Evolutionary conservation across 129 eudicot genomes (phyloP).

Genomic region (Centaurea solstitialis): DNA sequence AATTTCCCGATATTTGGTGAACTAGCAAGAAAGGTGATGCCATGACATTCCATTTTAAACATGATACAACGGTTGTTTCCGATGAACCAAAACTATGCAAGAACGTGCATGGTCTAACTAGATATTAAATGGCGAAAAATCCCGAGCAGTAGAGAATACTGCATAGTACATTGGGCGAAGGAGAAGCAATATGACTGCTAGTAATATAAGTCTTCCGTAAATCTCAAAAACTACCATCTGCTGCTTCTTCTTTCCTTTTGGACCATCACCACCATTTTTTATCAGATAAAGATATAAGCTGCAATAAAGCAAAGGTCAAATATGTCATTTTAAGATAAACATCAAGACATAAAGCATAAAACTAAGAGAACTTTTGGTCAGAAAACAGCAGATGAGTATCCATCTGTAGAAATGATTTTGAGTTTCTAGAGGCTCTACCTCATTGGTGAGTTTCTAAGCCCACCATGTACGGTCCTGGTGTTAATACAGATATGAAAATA

Average conservation of each 20-base stretch:
- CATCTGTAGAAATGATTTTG: not conserved
- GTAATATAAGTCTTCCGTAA: slow-evolving; percentile 13
- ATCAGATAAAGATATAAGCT: slow-evolving; percentile 60
- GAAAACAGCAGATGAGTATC: not conserved
- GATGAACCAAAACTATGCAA: slow-evolving; percentile 29
- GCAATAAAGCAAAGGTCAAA: slow-evolving; percentile 25
- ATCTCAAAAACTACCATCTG: slow-evolving; percentile 18
- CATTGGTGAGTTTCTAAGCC: not conserved
- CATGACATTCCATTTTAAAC: slow-evolving; percentile 2
- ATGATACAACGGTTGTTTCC: slow-evolving; percentile 15
- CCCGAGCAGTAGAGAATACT: slow-evolving; percentile 30
- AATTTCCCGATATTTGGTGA: not conserved
- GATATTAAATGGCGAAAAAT: slow-evolving; percentile 5
- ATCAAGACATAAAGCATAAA: not conserved
- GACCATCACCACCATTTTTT: slow-evolving; percentile 46
- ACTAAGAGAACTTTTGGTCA: slow-evolving; percentile 3
- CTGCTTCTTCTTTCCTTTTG: slow-evolving; percentile 19
- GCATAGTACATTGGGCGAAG: slow-evolving; percentile 20
- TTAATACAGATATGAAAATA: too few species aligned
- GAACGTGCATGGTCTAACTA: slow-evolving; percentile 14
- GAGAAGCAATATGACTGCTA: not conserved
- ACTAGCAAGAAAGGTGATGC: not conserved
- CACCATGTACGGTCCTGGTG: too few species aligned
- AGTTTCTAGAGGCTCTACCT: not conserved
- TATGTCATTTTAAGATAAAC: not conserved